These are phyloP conservation scores for Helianthus annuus DNA, from an alignment of 129 eudicot species.

Conservation along the genomic window DNA sequence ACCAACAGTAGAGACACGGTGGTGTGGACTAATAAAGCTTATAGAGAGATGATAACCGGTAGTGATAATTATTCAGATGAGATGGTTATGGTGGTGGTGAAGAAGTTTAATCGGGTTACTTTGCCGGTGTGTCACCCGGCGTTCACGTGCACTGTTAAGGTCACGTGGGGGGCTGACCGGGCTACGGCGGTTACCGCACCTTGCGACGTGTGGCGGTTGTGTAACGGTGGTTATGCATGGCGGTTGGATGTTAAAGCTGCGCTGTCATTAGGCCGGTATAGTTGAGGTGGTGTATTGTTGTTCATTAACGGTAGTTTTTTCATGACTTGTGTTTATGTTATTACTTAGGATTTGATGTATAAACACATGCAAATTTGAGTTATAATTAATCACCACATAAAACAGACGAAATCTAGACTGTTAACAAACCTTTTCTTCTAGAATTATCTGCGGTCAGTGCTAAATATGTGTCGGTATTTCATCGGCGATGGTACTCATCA, in stretches of 20 bases:
- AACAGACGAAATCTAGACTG: not conserved
- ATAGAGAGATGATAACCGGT: slow-evolving; percentile 46
- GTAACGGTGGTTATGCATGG: slow-evolving; percentile 79
- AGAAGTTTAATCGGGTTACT: slow-evolving; percentile 37
- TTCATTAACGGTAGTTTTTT: not conserved
- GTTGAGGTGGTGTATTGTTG: not conserved
- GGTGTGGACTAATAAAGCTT: slow-evolving; percentile 73
- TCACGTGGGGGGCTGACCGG: slow-evolving; percentile 48
- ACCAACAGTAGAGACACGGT: slow-evolving; percentile 53
- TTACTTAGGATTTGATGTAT: not conserved
- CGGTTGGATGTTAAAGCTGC: slow-evolving; percentile 73
- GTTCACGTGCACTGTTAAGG: slow-evolving; percentile 79
- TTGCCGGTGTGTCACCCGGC: slow-evolving; percentile 42
- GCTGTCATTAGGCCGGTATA: slow-evolving; percentile 49
- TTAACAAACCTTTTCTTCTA: too few species aligned
- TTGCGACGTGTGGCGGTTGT: slow-evolving; percentile 85
- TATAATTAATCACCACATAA: not conserved
- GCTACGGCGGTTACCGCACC: slow-evolving; percentile 48
- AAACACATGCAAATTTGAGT: slow-evolving; percentile 2
- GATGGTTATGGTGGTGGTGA: slow-evolving; percentile 42
- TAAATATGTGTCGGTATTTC: too few species aligned
- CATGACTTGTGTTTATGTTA: not conserved
- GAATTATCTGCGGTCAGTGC: too few species aligned
- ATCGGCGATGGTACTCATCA: too few species aligned
- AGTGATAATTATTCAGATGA: slow-evolving; percentile 20